phyloP scores from a whole-genome alignment of 2,329 filamentous ascomycete genomes.

The Trichoderma sp. region DNA sequence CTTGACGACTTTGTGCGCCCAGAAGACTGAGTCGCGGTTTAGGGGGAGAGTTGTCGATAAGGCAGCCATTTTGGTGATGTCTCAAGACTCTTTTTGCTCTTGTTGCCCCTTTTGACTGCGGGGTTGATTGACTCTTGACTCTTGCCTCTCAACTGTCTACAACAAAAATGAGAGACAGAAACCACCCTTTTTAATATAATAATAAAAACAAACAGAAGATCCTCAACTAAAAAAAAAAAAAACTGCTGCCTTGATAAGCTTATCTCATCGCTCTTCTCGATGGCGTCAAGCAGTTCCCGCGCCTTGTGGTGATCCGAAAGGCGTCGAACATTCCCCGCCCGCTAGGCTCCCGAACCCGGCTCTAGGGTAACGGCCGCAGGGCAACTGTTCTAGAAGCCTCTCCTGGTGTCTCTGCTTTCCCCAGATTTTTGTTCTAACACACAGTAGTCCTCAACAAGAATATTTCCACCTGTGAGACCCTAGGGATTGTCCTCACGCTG shows the following conservation, averaged over 20 bases:
- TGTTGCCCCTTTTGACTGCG: background rate
- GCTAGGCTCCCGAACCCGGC: background rate
- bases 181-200: background rate
- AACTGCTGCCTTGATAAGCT: background rate
- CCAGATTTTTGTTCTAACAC: background rate
- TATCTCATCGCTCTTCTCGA: background rate
- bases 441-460: background rate
- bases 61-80: slow-evolving; percentile 42
- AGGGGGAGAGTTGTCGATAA: slow-evolving; percentile 59
- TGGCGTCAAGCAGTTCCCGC: background rate
- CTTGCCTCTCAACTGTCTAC: background rate
- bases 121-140: background rate
- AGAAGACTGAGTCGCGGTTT: slow-evolving; percentile 66
- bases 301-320: background rate
- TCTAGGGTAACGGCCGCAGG: background rate
- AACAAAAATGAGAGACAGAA: background rate
- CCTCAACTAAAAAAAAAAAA: background rate
- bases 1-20: slow-evolving; percentile 70
- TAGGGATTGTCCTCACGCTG: background rate
- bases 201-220: background rate
- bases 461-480: background rate
- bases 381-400: background rate
- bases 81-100: background rate
- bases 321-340: background rate
- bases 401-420: background rate